Conservation (phyloP, 768 basidiomycete genomes). For the Hydnum rufescens region DNA sequence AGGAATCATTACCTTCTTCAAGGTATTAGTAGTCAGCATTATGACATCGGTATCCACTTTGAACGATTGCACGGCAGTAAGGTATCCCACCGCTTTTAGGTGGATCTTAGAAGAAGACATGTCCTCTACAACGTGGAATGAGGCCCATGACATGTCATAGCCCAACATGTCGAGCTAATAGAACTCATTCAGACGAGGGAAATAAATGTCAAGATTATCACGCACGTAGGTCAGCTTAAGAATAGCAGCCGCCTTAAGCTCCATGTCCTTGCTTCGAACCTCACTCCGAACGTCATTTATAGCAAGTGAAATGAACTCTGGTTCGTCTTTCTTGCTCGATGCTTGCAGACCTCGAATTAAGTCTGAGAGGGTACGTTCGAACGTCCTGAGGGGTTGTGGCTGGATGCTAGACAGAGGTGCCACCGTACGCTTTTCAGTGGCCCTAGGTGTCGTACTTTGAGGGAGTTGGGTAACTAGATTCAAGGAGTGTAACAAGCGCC, state of each 20-base stretch:
- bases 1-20: constrained; percentile 98
- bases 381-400: constrained; percentile 38
- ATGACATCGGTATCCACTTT: constrained; percentile 88
- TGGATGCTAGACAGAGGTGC: too few relatives aligned
- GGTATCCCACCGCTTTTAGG: constrained; percentile 88
- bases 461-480: too few relatives aligned
- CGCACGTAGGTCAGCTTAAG: constrained; percentile 93
- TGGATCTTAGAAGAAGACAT: constrained; percentile 89
- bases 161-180: constrained; percentile 92
- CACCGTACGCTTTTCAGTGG: too few relatives aligned
- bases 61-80: constrained; percentile 83
- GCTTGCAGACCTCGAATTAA: constrained; percentile 51
- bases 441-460: too few relatives aligned
- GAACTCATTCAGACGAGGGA: too few relatives aligned
- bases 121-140: constrained; percentile 93
- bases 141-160: constrained; percentile 87
- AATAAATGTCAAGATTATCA: constrained; percentile 13
- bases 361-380: constrained; percentile 91
- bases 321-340: constrained; percentile 73
- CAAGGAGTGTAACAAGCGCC: too few relatives aligned
- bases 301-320: constrained; percentile 78
- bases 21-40: constrained; percentile 86
- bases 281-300: constrained; percentile 89
- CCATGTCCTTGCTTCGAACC: constrained; percentile 88
- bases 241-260: constrained; percentile 84